A percentile compares a stretch with the other conserved stretches of the same genome.
Evolutionary conservation across 2,329 filamentous ascomycete genomes (phyloP).

Genomic region (Amauroascus niger): DNA sequence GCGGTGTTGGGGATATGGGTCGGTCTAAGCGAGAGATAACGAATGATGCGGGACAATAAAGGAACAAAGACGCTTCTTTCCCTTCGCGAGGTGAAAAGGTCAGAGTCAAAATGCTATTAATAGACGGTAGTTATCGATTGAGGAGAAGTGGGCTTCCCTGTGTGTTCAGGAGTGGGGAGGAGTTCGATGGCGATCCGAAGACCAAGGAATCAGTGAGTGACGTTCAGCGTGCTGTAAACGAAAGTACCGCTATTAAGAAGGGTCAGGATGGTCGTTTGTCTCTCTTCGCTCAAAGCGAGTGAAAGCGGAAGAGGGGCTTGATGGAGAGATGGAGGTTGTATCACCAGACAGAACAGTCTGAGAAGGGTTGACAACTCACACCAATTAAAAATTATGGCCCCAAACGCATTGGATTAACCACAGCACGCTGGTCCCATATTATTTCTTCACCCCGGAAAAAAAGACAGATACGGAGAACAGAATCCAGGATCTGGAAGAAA

Average conservation of each 20-base stretch:
- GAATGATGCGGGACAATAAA: background rate
- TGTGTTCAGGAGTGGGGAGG: background rate
- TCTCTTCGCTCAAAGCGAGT: background rate
- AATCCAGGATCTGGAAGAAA: background rate
- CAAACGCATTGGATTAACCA: too few species aligned
- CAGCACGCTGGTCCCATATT: too few species aligned
- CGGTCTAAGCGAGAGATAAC: background rate
- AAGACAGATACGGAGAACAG: background rate
- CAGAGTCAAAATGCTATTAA: constrained; percentile 1
- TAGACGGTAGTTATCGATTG: constrained; percentile 2
- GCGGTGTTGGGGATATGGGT: background rate
- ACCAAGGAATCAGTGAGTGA: background rate
- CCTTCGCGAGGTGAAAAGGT: background rate
- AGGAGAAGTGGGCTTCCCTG: background rate
- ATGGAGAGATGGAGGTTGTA: background rate
- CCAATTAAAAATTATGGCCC: too few species aligned
- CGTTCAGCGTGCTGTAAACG: background rate
- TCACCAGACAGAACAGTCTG: background rate
- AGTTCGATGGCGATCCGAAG: background rate
- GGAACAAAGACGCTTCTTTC: background rate
- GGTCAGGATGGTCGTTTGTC: background rate
- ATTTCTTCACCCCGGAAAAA: background rate
- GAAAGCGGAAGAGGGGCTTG: background rate
- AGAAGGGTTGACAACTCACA: constrained; percentile 2
- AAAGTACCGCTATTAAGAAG: background rate